phyloP scores from a whole-genome alignment of 129 eudicot genomes.

The Flaveria sonorensis region DNA sequence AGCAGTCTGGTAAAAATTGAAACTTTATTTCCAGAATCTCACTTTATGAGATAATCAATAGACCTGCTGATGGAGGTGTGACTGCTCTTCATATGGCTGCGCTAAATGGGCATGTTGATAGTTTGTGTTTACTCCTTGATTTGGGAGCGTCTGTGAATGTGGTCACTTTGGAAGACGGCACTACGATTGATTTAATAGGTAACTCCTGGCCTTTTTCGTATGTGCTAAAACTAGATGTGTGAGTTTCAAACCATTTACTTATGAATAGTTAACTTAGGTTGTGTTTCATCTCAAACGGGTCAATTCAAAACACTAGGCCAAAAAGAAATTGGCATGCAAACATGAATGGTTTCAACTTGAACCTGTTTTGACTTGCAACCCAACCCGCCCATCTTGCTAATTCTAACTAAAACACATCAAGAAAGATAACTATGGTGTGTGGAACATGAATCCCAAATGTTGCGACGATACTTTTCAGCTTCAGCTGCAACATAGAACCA shows the following conservation, averaged over 20 bases:
- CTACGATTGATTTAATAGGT: slow-evolving; percentile 92
- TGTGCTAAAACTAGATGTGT: neutral
- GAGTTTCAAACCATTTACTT: neutral
- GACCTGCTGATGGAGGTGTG: slow-evolving; percentile 88
- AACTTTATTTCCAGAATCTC: slow-evolving; percentile 45
- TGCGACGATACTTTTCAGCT: neutral
- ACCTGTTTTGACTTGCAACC: slow-evolving; percentile 2
- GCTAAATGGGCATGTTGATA: slow-evolving; percentile 79
- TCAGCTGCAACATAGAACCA: neutral
- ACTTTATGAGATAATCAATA: slow-evolving; percentile 65
- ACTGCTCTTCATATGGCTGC: slow-evolving; percentile 99
- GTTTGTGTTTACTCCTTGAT: slow-evolving; percentile 80
- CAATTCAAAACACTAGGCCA: neutral
- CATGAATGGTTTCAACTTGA: no score
- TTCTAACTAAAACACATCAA: neutral
- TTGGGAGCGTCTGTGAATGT: slow-evolving; percentile 80
- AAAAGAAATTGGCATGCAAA: neutral
- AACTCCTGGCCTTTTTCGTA: neutral
- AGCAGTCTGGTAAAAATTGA: slow-evolving; percentile 9
- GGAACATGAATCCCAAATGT: neutral
- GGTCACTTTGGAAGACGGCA: slow-evolving; percentile 81
- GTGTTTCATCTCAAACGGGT: slow-evolving; percentile 8
- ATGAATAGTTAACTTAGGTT: neutral
- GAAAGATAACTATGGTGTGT: neutral
- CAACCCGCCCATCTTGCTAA: neutral